Percentiles rank a stretch among this genome's conserved stretches.
These are phyloP conservation scores for Cardiospermum halicacabum DNA, from an alignment of 345 rosid species.

Conservation along the genomic window DNA sequence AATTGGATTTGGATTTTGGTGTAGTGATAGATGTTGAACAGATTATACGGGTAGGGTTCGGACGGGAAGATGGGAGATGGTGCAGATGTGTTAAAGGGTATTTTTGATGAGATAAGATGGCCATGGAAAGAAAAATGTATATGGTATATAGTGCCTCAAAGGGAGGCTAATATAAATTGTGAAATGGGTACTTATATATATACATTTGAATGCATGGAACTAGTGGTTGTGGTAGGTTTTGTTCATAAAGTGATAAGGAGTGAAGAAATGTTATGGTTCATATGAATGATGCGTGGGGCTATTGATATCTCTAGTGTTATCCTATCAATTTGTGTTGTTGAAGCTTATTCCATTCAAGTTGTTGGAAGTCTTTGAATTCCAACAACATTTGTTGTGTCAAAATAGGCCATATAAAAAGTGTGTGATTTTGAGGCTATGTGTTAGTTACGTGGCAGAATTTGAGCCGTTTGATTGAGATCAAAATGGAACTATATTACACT, in stretches of 20 bases:
- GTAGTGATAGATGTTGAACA: conserved; percentile 43
- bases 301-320: conserved; percentile 23
- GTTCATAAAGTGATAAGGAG: background rate
- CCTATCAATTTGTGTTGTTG: background rate
- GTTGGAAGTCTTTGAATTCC: background rate
- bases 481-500: background rate
- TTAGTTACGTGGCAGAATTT: background rate
- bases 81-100: conserved; percentile 27
- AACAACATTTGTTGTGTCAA: background rate
- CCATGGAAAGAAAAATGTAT: conserved; percentile 36
- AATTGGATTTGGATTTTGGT: conserved; percentile 30
- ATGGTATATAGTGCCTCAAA: background rate
- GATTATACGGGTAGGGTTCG: background rate
- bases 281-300: conserved; percentile 44
- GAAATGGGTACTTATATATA: background rate
- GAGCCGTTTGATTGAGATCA: background rate
- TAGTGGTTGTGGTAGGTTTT: conserved; percentile 16
- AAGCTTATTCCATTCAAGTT: conserved; percentile 2
- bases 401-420: background rate
- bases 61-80: conserved; percentile 10
- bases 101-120: conserved; percentile 43
- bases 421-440: background rate
- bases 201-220: conserved; percentile 10
- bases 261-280: conserved; percentile 26
- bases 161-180: background rate